phyloP scores from a whole-genome alignment of 768 basidiomycete species.

The Suillus plorans region DNA sequence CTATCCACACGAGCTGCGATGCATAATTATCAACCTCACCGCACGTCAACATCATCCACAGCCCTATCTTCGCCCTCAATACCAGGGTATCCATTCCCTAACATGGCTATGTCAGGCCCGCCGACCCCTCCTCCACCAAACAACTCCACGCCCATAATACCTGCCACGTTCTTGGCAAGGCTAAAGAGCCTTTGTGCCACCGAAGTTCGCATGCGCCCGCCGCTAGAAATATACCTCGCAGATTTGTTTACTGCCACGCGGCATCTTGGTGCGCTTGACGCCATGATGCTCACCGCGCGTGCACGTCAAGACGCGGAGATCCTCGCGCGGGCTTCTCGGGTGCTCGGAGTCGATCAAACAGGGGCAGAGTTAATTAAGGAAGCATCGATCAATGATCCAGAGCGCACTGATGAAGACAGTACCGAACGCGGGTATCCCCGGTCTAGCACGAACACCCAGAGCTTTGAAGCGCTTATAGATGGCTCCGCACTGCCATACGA shows the following conservation, averaged over 20 bases:
- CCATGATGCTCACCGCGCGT: slow-evolving; percentile 59
- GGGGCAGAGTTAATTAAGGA: slow-evolving; percentile 56
- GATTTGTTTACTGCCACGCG: slow-evolving; percentile 76
- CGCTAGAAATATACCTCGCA: slow-evolving; percentile 61
- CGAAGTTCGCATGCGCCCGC: slow-evolving; percentile 47
- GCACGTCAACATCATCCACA: slow-evolving; percentile 28
- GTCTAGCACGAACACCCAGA: slow-evolving; percentile 18
- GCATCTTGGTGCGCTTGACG: slow-evolving; percentile 69
- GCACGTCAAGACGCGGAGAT: slow-evolving; percentile 64
- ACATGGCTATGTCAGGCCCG: slow-evolving; percentile 20
- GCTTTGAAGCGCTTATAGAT: slow-evolving; percentile 19
- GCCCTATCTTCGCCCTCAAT: slow-evolving; percentile 28
- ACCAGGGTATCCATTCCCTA: slow-evolving; percentile 29
- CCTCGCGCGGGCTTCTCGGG: slow-evolving; percentile 64
- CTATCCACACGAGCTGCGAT: slow-evolving; percentile 35
- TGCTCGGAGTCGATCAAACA: slow-evolving; percentile 60
- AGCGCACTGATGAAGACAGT: slow-evolving; percentile 18
- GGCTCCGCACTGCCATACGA: slow-evolving; percentile 8
- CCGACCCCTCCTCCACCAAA: slow-evolving; percentile 24
- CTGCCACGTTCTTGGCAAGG: slow-evolving; percentile 27
- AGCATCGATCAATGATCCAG: slow-evolving; percentile 17
- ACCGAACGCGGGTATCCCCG: slow-evolving; percentile 14
- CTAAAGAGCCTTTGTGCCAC: slow-evolving; percentile 28
- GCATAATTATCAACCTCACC: slow-evolving; percentile 30
- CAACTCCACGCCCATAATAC: slow-evolving; percentile 27